Evolutionary conservation across 2,329 filamentous ascomycete species (phyloP), one percentile per base, ranked within the genome.

Genomic region (Ustilaginoidea virens): DNA sequence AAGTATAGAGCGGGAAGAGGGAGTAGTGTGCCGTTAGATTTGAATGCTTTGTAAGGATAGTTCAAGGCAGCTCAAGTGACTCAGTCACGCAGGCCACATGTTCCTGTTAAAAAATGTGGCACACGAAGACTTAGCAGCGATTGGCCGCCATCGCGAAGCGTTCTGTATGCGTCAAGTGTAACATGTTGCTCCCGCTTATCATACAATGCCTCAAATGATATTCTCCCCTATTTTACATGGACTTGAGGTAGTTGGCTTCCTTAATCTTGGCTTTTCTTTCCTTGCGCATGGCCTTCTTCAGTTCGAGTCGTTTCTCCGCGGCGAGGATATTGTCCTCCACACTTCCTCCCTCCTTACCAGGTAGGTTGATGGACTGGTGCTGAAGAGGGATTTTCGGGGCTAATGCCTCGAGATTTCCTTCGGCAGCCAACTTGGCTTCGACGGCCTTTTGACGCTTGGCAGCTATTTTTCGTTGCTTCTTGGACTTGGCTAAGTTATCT

Each of bases 11-110:
- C 90, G 20, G 90, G 90, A 7, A 70, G 87, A 47, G 87, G 85
- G 18, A 94, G 85, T 56, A 94, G 81, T 60, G 86, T 96, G 40
- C 90, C 90, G 17, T 60, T 96, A 42, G 82, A 96, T 59, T 54
- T 98, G 47, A 71, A 62, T 39, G 61, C 66, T 17, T 34, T 41
- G 27, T 38, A 33, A 24, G 10, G 25, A 18, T 10, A 18, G 7
- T 15, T 11, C 11, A 15, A 11, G 11, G 12, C 21, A 19, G 23
- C 18, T 14, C 7, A n/a, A 14, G 13, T 19, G 9, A 28, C 27
- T n/a, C n/a, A n/a, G n/a, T n/a, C n/a, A n/a, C n/a, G n/a, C n/a
- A n/a, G n/a, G n/a, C n/a, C n/a, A n/a, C n/a, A n/a, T n/a, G n/a
- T n/a, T n/a, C n/a, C n/a, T n/a, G n/a, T n/a, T n/a, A n/a, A n/a